These are phyloP conservation scores for Ogataea parapolymorpha DNA, from an alignment of 805 yeast species.

Conservation along the genomic window DNA sequence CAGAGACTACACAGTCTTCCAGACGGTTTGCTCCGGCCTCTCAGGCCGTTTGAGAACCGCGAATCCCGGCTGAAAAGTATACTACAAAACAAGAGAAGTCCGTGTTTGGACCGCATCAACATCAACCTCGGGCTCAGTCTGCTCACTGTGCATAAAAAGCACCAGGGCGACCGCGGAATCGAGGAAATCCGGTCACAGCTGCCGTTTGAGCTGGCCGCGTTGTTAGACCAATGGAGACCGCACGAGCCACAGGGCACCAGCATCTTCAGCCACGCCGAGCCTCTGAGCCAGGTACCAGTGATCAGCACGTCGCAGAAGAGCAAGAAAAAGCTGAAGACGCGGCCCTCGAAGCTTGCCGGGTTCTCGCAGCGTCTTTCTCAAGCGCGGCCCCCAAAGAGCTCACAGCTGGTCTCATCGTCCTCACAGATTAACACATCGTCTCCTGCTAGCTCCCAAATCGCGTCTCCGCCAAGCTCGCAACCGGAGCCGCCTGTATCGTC, in stretches of 20 bases:
- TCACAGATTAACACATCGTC: not conserved
- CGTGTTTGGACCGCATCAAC: not conserved
- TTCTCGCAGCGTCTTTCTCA: not conserved
- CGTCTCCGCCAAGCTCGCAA: not conserved
- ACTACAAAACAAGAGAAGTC: slow-evolving; percentile 1
- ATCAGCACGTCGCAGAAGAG: slow-evolving; percentile 10
- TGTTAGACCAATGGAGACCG: slow-evolving; percentile 19
- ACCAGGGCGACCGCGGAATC: not conserved
- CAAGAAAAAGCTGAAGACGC: not conserved
- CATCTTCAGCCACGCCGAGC: not conserved
- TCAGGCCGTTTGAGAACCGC: slow-evolving; percentile 3
- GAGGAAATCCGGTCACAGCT: slow-evolving; percentile 5
- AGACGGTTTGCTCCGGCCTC: slow-evolving; percentile 4
- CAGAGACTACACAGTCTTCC: not conserved
- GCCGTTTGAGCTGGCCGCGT: slow-evolving; percentile 8
- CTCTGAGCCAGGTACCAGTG: slow-evolving; percentile 9
- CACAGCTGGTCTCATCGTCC: not conserved
- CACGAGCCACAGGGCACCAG: slow-evolving; percentile 5
- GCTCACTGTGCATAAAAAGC: slow-evolving; percentile 6
- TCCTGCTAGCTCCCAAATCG: slow-evolving; percentile 1
- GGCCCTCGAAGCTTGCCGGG: not conserved
- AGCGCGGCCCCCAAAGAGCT: not conserved
- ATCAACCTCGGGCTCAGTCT: slow-evolving; percentile 13
- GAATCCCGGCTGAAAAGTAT: not conserved
- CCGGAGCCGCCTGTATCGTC: not conserved